These are phyloP conservation scores for Fomitopsis serialis DNA, from an alignment of 768 basidiomycete species.

Conservation along the genomic window DNA sequence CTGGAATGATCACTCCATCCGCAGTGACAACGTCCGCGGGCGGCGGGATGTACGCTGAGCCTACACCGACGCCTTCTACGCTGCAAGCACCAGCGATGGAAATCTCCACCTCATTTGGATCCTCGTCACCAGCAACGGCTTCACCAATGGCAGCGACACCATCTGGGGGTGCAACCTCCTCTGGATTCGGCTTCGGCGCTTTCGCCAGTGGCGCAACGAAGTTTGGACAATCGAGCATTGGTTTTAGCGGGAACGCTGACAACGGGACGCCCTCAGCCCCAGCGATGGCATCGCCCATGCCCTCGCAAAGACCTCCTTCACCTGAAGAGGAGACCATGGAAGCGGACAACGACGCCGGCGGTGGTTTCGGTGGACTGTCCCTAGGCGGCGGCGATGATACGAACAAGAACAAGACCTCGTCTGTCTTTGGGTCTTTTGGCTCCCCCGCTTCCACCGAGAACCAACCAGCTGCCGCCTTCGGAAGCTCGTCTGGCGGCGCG, in stretches of 20 bases:
- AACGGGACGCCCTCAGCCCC: slow-evolving; percentile 4
- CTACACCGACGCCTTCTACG: neutral
- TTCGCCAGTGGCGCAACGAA: slow-evolving; percentile 17
- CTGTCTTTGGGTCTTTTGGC: slow-evolving; percentile 22
- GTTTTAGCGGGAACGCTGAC: slow-evolving; percentile 6
- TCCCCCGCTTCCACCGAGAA: slow-evolving; percentile 4
- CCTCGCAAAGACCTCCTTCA: neutral
- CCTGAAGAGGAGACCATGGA: slow-evolving; percentile 16
- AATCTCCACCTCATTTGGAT: neutral
- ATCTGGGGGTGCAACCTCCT: slow-evolving; percentile 4
- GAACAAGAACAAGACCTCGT: slow-evolving; percentile 12
- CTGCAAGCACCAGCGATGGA: slow-evolving; percentile 1
- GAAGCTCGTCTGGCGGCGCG: slow-evolving; percentile 11
- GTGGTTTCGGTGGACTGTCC: slow-evolving; percentile 22
- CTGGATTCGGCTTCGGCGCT: slow-evolving; percentile 15
- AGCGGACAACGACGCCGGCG: slow-evolving; percentile 13
- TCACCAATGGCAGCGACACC: slow-evolving; percentile 5
- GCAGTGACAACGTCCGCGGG: slow-evolving; percentile 1
- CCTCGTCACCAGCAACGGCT: slow-evolving; percentile 2
- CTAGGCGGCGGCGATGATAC: slow-evolving; percentile 13
- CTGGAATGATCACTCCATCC: slow-evolving; percentile 39
- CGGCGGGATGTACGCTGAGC: neutral
- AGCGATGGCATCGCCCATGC: slow-evolving; percentile 8
- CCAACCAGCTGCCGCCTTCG: slow-evolving; percentile 8
- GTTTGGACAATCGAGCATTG: slow-evolving; percentile 18